Evolutionary conservation across 129 eudicot genomes (phyloP).

Genomic region (Scalesia atractyloides): DNA sequence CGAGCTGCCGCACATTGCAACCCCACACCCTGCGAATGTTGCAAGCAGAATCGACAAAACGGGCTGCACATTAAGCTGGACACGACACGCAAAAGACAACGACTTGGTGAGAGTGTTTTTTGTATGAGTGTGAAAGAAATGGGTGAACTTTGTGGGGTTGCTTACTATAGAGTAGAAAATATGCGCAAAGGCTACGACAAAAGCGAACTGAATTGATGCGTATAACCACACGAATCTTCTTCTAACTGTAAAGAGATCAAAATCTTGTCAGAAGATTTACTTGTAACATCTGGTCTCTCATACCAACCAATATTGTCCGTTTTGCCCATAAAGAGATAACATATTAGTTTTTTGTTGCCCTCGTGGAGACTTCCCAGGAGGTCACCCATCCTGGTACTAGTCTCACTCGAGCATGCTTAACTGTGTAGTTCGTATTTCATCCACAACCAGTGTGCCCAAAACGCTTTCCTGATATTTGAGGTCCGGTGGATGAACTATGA

Average conservation of each 20-base stretch:
- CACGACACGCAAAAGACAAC: neutral
- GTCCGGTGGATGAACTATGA: neutral
- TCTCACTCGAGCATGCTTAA: too few relatives aligned
- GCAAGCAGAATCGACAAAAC: slow-evolving; percentile 12
- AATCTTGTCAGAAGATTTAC: slow-evolving; percentile 13
- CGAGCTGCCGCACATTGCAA: slow-evolving; percentile 10
- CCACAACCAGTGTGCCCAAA: too few relatives aligned
- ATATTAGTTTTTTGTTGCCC: too few relatives aligned
- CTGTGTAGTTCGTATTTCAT: too few relatives aligned
- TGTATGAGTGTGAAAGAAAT: slow-evolving; percentile 3
- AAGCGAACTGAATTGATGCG: slow-evolving; percentile 70
- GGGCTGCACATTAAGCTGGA: slow-evolving; percentile 12
- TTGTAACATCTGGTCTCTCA: too few relatives aligned
- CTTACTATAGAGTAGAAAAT: slow-evolving; percentile 85
- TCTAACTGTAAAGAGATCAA: slow-evolving; percentile 45
- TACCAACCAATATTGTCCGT: too few relatives aligned
- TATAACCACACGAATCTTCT: slow-evolving; percentile 83
- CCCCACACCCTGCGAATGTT: slow-evolving; percentile 15
- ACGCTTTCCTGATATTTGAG: neutral
- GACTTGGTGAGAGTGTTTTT: neutral
- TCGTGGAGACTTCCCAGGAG: too few relatives aligned
- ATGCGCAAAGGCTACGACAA: slow-evolving; percentile 81
- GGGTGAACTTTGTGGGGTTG: slow-evolving; percentile 1
- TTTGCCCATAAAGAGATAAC: too few relatives aligned
- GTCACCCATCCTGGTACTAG: too few relatives aligned